Evolutionary conservation across 2,329 filamentous ascomycete genomes (phyloP), one percentile per base, ranked within the genome.

Genomic region (Claviceps paspali): DNA sequence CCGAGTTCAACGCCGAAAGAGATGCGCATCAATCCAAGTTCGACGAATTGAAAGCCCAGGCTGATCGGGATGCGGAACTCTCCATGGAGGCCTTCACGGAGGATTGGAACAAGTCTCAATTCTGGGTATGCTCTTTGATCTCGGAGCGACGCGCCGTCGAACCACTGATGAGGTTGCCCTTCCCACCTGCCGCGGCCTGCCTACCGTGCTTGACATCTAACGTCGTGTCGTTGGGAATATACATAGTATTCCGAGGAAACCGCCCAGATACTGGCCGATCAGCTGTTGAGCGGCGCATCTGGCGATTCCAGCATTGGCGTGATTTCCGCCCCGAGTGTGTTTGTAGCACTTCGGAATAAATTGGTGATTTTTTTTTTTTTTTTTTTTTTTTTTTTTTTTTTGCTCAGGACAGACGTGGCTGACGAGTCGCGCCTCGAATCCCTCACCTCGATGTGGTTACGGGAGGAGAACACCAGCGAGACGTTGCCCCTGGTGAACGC

Each of bases 91-190:
- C 70, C 1, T 91, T 88, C 49, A 65, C 67, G 1, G 83, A 88
- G 57, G 79, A 88, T 55, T 91, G 83, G 83, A 83, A 87, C 51
- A 72, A 79, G 50, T 80, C 73, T 43, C 82, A 88, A 57, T 91
- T 91, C 51, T 91, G 83, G 82, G 77, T 82, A 63, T 28, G 65
- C 52, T 14, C 23, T 23, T n/a, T n/a, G n/a, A n/a, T n/a, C n/a
- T n/a, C n/a, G n/a, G n/a, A n/a, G n/a, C n/a, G n/a, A n/a, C n/a
- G n/a, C n/a, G n/a, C n/a, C n/a, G n/a, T n/a, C n/a, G n/a, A n/a
- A n/a, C n/a, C n/a, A n/a, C n/a, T n/a, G n/a, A n/a, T n/a, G n/a
- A n/a, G n/a, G n/a, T n/a, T n/a, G n/a, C n/a, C n/a, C n/a, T n/a
- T n/a, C n/a, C n/a, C n/a, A n/a, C n/a, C n/a, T n/a, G n/a, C n/a